phyloP scores from a whole-genome alignment of 108 stramenopile genomes.

The Stephanodiscus triporus region DNA sequence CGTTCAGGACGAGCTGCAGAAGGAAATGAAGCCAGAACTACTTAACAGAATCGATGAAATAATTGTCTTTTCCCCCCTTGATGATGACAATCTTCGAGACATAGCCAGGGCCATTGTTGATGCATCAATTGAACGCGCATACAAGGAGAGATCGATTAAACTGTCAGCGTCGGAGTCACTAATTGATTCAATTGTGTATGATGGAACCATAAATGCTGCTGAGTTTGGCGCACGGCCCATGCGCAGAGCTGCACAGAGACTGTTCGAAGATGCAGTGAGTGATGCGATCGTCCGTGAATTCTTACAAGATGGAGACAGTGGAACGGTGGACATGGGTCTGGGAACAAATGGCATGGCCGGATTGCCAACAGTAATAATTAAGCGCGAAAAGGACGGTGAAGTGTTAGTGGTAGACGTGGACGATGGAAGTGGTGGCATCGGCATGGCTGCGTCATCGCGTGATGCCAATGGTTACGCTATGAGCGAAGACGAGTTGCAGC shows the following conservation, averaged over 20 bases:
- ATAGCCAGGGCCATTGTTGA: constrained; percentile 77
- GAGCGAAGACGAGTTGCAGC: constrained; percentile 23
- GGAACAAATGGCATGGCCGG: constrained; percentile 23
- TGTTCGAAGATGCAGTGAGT: constrained; percentile 86
- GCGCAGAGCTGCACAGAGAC: constrained; percentile 81
- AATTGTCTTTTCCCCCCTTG: constrained; percentile 91
- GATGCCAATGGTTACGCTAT: constrained; percentile 2
- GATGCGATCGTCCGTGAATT: constrained; percentile 88
- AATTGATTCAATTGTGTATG: constrained; percentile 59
- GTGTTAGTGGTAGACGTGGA: constrained; percentile 52
- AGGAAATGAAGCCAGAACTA: constrained; percentile 94
- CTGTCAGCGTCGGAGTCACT: constrained; percentile 57
- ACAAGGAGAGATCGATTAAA: constrained; percentile 60
- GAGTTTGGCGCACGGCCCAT: constrained; percentile 90
- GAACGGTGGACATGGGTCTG: constrained; percentile 51
- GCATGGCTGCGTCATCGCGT: constrained; percentile 32
- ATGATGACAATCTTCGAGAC: constrained; percentile 62
- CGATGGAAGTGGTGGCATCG: constrained; percentile 58
- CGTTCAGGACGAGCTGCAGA: constrained; percentile 91
- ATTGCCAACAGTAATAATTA: constrained; percentile 43
- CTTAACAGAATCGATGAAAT: constrained; percentile 99
- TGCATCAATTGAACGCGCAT: constrained; percentile 62
- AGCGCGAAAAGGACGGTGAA: constrained; percentile 46
- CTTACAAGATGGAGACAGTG: constrained; percentile 66
- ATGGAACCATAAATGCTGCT: constrained; percentile 75